Conservation (phyloP, 352 stramenopile species). For the Phytophthora kernoviae region DNA sequence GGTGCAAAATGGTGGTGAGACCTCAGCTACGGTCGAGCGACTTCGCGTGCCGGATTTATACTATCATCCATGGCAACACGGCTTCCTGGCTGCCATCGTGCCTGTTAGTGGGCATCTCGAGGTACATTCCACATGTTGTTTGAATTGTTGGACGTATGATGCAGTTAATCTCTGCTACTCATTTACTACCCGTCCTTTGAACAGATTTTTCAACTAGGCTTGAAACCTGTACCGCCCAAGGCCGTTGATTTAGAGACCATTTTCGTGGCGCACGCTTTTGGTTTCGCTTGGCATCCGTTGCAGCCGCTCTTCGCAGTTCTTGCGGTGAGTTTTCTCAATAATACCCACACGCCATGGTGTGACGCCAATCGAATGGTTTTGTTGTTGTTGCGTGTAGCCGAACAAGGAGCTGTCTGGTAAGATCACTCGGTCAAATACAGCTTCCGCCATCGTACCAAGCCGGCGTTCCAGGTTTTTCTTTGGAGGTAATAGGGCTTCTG, state of each 20-base stretch:
- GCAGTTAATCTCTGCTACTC: not conserved
- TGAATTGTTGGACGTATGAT: not conserved
- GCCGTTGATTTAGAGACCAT: conserved; percentile 60
- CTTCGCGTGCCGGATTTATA: conserved; percentile 42
- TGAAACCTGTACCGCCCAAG: conserved; percentile 70
- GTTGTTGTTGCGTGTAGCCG: conserved; percentile 32
- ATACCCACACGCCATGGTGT: not conserved
- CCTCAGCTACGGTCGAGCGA: conserved; percentile 40
- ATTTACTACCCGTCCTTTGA: not conserved
- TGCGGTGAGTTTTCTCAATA: conserved; percentile 35
- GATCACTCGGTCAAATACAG: conserved; percentile 39
- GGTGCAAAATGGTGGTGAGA: conserved; percentile 50
- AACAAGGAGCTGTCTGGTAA: conserved; percentile 48
- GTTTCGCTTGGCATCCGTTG: conserved; percentile 67
- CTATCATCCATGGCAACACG: conserved; percentile 29
- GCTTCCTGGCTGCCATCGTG: conserved; percentile 51
- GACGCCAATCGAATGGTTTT: not conserved
- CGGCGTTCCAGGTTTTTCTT: conserved; percentile 75
- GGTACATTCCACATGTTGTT: conserved; percentile 25
- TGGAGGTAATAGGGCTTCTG: conserved; percentile 44
- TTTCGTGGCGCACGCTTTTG: conserved; percentile 63
- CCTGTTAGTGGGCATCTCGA: conserved; percentile 61
- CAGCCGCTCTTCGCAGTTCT: conserved; percentile 55
- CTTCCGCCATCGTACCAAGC: conserved; percentile 39
- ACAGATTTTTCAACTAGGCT: conserved; percentile 75